Evolutionary conservation across 139 green algal genomes (phyloP).

Genomic region (Asterochloris sp.): DNA sequence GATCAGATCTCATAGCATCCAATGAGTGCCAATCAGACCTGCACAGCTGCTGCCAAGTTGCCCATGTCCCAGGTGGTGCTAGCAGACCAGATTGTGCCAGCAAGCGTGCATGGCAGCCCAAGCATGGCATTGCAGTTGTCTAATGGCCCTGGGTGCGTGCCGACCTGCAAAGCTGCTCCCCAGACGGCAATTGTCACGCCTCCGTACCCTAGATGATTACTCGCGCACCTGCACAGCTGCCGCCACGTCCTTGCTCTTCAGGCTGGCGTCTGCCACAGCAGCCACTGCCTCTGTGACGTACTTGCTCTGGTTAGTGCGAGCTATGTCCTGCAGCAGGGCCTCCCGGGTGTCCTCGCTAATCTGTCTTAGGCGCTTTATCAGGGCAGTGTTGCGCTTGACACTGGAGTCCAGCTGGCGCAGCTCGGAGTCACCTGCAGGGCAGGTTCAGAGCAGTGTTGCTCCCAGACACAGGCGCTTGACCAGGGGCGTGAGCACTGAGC

Average conservation of each 20-base stretch:
- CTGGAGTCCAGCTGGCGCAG: conserved; percentile 77
- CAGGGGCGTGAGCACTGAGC: no score
- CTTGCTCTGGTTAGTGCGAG: conserved; percentile 83
- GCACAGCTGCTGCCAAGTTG: no score
- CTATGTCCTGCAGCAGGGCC: conserved; percentile 68
- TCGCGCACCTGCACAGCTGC: conserved; percentile 66
- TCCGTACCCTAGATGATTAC: background rate
- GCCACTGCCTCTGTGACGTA: conserved; percentile 90
- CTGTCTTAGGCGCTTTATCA: conserved; percentile 81
- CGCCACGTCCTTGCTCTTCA: conserved; percentile 74
- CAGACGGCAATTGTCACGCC: background rate
- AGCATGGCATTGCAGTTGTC: background rate
- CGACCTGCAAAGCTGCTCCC: no score
- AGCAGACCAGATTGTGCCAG: background rate
- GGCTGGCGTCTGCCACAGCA: conserved; percentile 79
- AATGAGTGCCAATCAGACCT: no score
- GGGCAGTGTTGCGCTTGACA: conserved; percentile 88
- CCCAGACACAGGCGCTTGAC: no score
- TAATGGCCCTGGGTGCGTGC: no score
- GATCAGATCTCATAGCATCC: no score
- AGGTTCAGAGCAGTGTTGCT: background rate
- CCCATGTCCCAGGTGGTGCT: no score
- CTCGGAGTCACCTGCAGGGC: conserved; percentile 29
- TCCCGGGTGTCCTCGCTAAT: conserved; percentile 64
- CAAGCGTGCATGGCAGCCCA: background rate